phyloP scores from a whole-genome alignment of 2,329 filamentous ascomycete species.

The Coniochaeta sp. region DNA sequence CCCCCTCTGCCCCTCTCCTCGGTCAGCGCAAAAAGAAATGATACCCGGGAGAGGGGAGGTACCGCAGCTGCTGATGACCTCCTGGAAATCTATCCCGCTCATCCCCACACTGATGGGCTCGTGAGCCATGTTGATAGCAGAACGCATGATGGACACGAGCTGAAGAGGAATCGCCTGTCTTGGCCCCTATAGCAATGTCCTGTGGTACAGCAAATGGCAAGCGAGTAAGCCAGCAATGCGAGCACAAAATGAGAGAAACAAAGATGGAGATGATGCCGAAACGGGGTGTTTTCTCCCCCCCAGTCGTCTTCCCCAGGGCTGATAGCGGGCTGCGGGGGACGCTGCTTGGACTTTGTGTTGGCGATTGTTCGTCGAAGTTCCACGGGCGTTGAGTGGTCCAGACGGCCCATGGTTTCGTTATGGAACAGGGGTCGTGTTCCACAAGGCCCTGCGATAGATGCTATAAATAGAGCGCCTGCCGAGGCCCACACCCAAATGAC shows the following conservation, averaged over 20 bases:
- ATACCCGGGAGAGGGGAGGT: background rate
- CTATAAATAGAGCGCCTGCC: constrained; percentile 1
- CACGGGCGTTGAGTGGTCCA: background rate
- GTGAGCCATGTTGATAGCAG: background rate
- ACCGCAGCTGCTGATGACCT: background rate
- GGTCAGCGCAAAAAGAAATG: background rate
- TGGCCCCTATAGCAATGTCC: background rate
- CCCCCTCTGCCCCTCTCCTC: background rate
- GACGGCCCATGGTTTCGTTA: background rate
- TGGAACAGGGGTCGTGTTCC: background rate
- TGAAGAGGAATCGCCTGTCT: background rate
- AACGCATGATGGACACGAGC: background rate
- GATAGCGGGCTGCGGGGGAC: background rate
- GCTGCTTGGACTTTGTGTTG: background rate
- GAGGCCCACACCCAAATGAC: background rate
- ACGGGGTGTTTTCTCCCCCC: background rate
- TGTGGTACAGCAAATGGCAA: constrained; percentile 2
- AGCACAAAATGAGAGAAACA: background rate
- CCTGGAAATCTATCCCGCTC: background rate
- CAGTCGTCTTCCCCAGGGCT: too few relatives aligned
- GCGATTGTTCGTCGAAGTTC: background rate
- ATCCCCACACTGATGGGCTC: background rate
- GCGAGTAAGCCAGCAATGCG: background rate
- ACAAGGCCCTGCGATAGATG: background rate
- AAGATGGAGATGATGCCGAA: background rate